Conservation (phyloP, 1,284 basidiomycete genomes). For the Papiliotrema nemorosa region DNA sequence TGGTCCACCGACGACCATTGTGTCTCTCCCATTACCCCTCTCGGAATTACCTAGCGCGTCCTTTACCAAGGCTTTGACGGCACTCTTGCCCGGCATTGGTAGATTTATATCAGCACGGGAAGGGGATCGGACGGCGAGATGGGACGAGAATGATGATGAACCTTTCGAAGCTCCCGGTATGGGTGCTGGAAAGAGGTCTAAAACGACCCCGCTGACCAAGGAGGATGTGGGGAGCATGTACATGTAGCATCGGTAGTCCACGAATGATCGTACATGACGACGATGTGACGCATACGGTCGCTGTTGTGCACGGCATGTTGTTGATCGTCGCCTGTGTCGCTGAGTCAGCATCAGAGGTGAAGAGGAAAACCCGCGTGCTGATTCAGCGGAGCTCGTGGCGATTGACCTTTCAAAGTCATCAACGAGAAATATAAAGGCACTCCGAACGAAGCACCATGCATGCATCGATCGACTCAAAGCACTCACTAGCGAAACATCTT, state of each 20-base stretch:
- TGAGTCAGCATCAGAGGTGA: background rate
- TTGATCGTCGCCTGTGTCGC: background rate
- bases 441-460: too few relatives aligned
- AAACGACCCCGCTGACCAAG: background rate
- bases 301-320: background rate
- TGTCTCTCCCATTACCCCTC: conserved; percentile 4
- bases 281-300: background rate
- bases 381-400: too few relatives aligned
- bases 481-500: too few relatives aligned
- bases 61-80: background rate
- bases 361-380: too few relatives aligned
- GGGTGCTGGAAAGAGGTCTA: conserved; percentile 1
- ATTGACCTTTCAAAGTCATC: too few relatives aligned
- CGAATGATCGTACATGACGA: background rate
- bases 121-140: background rate
- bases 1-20: background rate
- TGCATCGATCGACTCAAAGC: too few relatives aligned
- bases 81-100: background rate
- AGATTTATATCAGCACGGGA: background rate
- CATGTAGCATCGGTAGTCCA: background rate
- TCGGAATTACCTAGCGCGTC: background rate
- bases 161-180: conserved; percentile 3
- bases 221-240: conserved; percentile 5
- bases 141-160: conserved; percentile 7
- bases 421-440: too few relatives aligned